Conservation (phyloP, 495 filamentous ascomycete species). For the Annulohypoxylon stygium region DNA sequence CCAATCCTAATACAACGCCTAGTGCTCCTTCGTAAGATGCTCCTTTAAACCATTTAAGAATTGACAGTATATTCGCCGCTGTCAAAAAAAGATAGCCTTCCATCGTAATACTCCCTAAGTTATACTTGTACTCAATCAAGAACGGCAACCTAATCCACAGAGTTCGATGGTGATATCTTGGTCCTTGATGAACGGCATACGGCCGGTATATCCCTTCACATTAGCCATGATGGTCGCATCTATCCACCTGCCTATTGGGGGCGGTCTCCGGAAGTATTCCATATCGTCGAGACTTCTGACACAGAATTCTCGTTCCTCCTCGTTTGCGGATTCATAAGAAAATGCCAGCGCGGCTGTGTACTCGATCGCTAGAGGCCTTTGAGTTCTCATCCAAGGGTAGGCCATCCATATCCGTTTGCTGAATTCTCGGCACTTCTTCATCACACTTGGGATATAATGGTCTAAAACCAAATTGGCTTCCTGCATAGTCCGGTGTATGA, state of each 20-base stretch:
- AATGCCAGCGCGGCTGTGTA: slow-evolving; percentile 47
- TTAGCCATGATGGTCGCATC: slow-evolving; percentile 51
- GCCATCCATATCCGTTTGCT: slow-evolving; percentile 49
- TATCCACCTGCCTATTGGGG: slow-evolving; percentile 48
- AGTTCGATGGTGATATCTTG: slow-evolving; percentile 47
- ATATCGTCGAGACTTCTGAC: slow-evolving; percentile 43
- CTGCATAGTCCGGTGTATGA: slow-evolving; percentile 41
- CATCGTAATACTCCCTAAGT: slow-evolving; percentile 3
- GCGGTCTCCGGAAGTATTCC: slow-evolving; percentile 48
- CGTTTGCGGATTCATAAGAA: slow-evolving; percentile 49
- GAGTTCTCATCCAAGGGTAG: slow-evolving; percentile 43
- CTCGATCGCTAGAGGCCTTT: slow-evolving; percentile 46
- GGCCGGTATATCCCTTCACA: slow-evolving; percentile 48
- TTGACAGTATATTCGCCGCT: background rate
- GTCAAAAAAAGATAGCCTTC: background rate
- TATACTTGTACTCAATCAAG: slow-evolving; percentile 24
- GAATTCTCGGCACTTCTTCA: slow-evolving; percentile 42
- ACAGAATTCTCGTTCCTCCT: slow-evolving; percentile 47
- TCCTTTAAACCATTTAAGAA: background rate
- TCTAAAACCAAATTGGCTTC: slow-evolving; percentile 42
- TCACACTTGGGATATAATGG: slow-evolving; percentile 26
- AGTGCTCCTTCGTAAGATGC: background rate
- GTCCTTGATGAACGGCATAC: slow-evolving; percentile 47
- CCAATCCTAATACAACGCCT: slow-evolving; percentile 15
- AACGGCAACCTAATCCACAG: slow-evolving; percentile 48